Evolutionary conservation across 2,329 filamentous ascomycete species (phyloP).

Genomic region (Sclerotinia spermophila): DNA sequence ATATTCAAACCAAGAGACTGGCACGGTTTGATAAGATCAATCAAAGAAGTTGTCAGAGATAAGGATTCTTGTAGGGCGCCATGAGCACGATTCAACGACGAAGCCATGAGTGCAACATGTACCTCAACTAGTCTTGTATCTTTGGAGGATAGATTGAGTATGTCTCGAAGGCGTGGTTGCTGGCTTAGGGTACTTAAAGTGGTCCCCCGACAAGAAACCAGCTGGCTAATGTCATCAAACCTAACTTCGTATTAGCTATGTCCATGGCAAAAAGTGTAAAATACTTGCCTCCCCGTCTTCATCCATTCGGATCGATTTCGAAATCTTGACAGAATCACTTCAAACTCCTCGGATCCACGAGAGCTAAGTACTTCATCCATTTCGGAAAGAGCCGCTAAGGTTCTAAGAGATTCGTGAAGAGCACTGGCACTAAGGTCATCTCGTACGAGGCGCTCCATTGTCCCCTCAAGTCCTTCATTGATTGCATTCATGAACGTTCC

Average conservation of each 20-base stretch:
- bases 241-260: constrained; percentile 40
- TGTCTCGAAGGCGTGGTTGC: constrained; percentile 58
- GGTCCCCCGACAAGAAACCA: constrained; percentile 80
- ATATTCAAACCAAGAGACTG: constrained; percentile 69
- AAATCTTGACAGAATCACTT: constrained; percentile 60
- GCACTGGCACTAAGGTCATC: constrained; percentile 48
- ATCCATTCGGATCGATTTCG: constrained; percentile 71
- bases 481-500: constrained; percentile 53
- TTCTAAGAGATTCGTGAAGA: constrained; percentile 54
- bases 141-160: constrained; percentile 56
- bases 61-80: constrained; percentile 81
- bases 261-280: background rate
- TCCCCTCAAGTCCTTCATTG: constrained; percentile 58
- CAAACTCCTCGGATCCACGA: constrained; percentile 55
- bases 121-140: constrained; percentile 71
- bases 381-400: constrained; percentile 73
- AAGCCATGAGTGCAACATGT: constrained; percentile 70
- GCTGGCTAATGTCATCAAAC: constrained; percentile 72
- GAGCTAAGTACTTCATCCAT: constrained; percentile 72
- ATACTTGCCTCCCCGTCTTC: constrained; percentile 68
- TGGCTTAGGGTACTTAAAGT: constrained; percentile 76
- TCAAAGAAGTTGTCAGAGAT: constrained; percentile 79
- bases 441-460: constrained; percentile 54
- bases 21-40: constrained; percentile 68
- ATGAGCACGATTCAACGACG: constrained; percentile 73